These are phyloP conservation scores for Abrus pulchellus DNA, from an alignment of 306 rosid species.

Conservation along the genomic window DNA sequence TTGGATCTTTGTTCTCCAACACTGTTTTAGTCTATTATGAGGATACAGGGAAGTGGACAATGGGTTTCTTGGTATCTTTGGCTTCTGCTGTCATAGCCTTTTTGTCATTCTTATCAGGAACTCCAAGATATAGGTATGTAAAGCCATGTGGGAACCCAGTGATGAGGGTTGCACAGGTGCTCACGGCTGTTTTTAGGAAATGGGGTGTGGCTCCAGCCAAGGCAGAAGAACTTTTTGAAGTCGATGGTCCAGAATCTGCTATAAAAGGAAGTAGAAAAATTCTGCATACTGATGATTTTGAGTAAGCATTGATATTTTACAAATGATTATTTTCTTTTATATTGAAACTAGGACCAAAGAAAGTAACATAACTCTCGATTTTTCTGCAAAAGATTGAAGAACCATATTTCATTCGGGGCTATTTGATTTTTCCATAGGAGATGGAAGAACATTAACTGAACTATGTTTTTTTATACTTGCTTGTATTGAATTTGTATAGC, in stretches of 20 bases:
- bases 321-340: neutral
- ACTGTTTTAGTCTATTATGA: conserved; percentile 68
- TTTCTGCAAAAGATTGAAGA: neutral
- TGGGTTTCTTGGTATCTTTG: conserved; percentile 62
- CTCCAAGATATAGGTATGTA: conserved; percentile 55
- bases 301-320: conserved; percentile 47
- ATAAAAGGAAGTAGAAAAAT: conserved; percentile 75
- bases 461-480: neutral
- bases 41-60: conserved; percentile 69
- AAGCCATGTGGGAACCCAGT: conserved; percentile 71
- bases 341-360: neutral
- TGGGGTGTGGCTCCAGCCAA: conserved; percentile 47
- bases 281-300: conserved; percentile 54
- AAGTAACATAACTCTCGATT: neutral
- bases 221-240: conserved; percentile 58
- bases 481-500: neutral
- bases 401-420: neutral
- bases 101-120: conserved; percentile 55
- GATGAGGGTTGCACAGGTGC: conserved; percentile 67
- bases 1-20: conserved; percentile 71
- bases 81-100: conserved; percentile 64
- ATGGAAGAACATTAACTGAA: neutral
- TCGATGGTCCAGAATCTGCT: conserved; percentile 60
- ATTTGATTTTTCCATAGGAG: neutral
- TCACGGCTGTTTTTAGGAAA: conserved; percentile 54